Percentiles rank a stretch among this genome's conserved stretches.
These are phyloP conservation scores for Saussurea involucrata DNA, from an alignment of 129 eudicot genomes.

Conservation along the genomic window DNA sequence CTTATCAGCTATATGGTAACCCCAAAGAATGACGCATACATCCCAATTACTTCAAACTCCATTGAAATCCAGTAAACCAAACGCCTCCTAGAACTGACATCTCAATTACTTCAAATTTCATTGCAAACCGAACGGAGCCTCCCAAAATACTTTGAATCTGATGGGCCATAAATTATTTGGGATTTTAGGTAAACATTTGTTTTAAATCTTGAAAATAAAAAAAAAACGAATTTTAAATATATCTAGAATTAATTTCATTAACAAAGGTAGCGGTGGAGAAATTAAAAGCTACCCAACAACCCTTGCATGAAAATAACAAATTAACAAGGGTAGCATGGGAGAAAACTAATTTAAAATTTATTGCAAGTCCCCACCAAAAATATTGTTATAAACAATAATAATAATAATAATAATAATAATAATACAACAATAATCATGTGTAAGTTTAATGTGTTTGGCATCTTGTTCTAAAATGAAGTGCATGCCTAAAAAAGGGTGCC, in stretches of 20 bases:
- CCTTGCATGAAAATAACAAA: conserved; percentile 17
- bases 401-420: background rate
- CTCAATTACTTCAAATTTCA: background rate
- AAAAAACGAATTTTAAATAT: background rate
- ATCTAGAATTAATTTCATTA: background rate
- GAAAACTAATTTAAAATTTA: background rate
- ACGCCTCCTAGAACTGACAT: too few species aligned
- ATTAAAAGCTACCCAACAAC: conserved; percentile 29
- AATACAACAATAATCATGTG: background rate
- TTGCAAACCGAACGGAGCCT: background rate
- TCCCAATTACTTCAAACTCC: too few species aligned
- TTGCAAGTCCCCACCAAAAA: background rate
- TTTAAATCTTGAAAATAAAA: background rate
- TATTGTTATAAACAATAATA: background rate
- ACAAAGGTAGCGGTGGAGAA: conserved; percentile 10
- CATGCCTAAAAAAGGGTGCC: background rate
- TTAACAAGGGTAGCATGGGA: conserved; percentile 11
- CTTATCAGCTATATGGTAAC: background rate
- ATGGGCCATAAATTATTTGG: background rate
- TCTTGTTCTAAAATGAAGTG: conserved; percentile 2
- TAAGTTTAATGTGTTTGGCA: background rate
- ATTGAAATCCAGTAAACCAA: too few species aligned
- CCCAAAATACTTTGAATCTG: too few species aligned
- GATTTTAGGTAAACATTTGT: background rate
- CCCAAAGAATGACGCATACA: too few species aligned